Evolutionary conservation across 768 basidiomycete genomes (phyloP).

Genomic region (Tubosaeta sp.): DNA sequence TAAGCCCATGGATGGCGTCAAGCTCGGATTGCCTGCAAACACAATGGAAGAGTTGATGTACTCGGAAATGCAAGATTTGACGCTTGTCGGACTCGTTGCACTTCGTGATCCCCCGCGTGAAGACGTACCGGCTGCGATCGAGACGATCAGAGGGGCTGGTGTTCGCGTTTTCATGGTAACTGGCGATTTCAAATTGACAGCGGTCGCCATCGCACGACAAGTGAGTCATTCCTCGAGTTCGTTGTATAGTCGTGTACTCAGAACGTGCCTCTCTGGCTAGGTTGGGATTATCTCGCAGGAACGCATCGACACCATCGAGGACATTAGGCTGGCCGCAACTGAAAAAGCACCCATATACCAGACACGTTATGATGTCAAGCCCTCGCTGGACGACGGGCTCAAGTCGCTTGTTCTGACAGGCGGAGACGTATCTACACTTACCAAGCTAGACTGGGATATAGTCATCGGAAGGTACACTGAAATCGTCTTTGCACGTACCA

Average conservation of each 20-base stretch:
- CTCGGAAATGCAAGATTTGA: constrained; percentile 36
- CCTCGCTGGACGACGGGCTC: constrained; percentile 33
- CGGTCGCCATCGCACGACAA: constrained; percentile 46
- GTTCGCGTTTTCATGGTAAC: constrained; percentile 56
- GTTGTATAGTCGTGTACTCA: not conserved
- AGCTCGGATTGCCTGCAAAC: constrained; percentile 20
- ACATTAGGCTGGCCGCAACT: constrained; percentile 18
- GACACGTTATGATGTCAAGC: constrained; percentile 30
- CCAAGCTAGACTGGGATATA: constrained; percentile 36
- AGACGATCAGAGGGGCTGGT: constrained; percentile 46
- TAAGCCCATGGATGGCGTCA: constrained; percentile 22
- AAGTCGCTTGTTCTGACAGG: constrained; percentile 44
- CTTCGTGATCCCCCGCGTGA: constrained; percentile 57
- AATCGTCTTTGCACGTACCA: constrained; percentile 54
- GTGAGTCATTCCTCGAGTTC: constrained; percentile 23
- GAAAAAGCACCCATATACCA: constrained; percentile 11
- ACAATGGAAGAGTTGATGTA: constrained; percentile 37
- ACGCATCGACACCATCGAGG: constrained; percentile 32
- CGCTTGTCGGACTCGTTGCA: constrained; percentile 49
- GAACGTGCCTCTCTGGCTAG: constrained; percentile 13
- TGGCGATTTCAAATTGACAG: constrained; percentile 52
- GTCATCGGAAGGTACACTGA: constrained; percentile 35
- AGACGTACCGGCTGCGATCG: constrained; percentile 44
- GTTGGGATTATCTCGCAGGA: constrained; percentile 42
- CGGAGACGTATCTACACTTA: constrained; percentile 37